Evolutionary conservation across 2,329 filamentous ascomycete species (phyloP), one percentile per base, ranked within the genome.

Genomic region (Ophiostoma populinum): DNA sequence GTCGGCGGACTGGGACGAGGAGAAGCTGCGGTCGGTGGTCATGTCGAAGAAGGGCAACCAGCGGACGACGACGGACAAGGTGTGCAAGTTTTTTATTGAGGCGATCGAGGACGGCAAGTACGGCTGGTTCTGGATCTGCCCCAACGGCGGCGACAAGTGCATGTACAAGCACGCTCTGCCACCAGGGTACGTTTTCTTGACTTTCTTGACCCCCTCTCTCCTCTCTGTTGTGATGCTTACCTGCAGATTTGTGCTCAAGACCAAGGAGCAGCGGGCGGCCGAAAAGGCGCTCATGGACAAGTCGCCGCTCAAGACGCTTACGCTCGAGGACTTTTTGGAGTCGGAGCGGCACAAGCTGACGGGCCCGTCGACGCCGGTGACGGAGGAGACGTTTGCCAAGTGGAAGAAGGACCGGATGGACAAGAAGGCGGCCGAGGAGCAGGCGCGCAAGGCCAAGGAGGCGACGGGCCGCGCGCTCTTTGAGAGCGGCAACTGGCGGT

Each of bases 101-200:
- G 90, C 90, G 18, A 90, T 98, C 43, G 90, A 98, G 59, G 90
- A 98, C 52, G 81, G 85, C 49, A 98, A 95, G 59, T 98, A 98
- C 50, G 90, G 90, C 43, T 98, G 90, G 90, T 95, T 98, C 61
- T 98, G 90, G 90, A 67, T 75, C 40, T 98, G 90, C 68, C 90
- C 90, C 31, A 95, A 95, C 51, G 86, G 85, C 45, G 87, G 81
- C 43, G 80, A 98, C 53, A 82, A 93, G 58, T 98, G 90, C 79
- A 95, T 90, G 78, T 98, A 98, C 55, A 86, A 80, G 59, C 90
- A 98, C 57, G 85, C 80, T 50, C 67, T 98, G 49, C 90, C 92
- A 47, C 80, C 86, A 51, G 90, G 90, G 81, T 92, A 72, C 51
- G 80, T 24, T 18, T 21, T 21, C 24, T 5, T 27, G 24, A 26